Base-by-base conservation (phyloP, 495 filamentous ascomycete species). In the Cercophora scortea region DNA sequence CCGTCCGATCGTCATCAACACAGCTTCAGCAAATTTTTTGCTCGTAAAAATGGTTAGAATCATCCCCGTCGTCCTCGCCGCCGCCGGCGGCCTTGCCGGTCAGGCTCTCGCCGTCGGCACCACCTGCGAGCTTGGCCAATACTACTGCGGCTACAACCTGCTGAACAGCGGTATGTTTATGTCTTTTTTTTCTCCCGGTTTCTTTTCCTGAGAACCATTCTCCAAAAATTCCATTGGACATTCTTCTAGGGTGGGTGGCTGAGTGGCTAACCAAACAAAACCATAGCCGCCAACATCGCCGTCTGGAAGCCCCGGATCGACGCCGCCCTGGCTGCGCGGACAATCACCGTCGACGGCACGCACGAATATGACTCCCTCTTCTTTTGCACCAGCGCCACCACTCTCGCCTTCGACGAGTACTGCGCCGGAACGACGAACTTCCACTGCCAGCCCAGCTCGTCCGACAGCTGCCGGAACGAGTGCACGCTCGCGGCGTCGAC, bases 101-200 rank as follows among this genome's bases (percentile, higher is more conserved):
- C 45, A 48, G 45, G 19, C 46, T 19, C 38, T 54, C 11, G 19
- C 46, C 39, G 32, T 42, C 16, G 25, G 25, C 25, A 43, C 46
- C 45, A 19, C 25, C 38, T 54, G 52, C 52, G 45, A 17, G n/a
- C 19, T n/a, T 7, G 25, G 19, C 45, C 35, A 49, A 39, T 42
- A 50, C 52, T 54, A 54, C 39, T 54, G 52, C 52, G 52, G 52
- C 11, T 36, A 15, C 41, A 46, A 18, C 6, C 51, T 46, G 12
- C 42, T 53, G 8, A 32, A 25, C 42, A 36, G 34, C 33, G 15
- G 42, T 32, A 45, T 16, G 42, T 42, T 32, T 7, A 9, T 2
- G 5, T 25, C 25, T 25, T 25, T 25, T 25, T 5, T 25, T 25
- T 5, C 25, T 25, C 5, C 2, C 25, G 2, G 2, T 25, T 25